These are phyloP conservation scores for Lophium mytilinum DNA, from an alignment of 495 filamentous ascomycete genomes.

Conservation along the genomic window DNA sequence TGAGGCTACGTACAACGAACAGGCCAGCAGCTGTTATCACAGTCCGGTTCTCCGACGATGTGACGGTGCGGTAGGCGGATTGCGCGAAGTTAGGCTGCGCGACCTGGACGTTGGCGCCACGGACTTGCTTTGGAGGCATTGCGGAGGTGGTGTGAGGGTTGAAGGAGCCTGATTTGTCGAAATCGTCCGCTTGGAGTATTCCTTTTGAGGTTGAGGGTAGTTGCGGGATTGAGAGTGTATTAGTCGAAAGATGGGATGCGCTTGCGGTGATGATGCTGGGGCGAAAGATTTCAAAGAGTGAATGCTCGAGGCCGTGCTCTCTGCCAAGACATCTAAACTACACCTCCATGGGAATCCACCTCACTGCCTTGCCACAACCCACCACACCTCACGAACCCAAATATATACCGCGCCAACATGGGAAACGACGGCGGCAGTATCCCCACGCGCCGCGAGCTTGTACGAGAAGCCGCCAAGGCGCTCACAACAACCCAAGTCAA, in stretches of 20 bases:
- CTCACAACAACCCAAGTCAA: conserved; percentile 86
- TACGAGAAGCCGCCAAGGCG: conserved; percentile 73
- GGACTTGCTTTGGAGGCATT: conserved; percentile 19
- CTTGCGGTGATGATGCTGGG: too few species aligned
- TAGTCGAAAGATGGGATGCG: too few species aligned
- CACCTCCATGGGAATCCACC: too few species aligned
- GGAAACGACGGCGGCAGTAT: conserved; percentile 96
- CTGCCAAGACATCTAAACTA: too few species aligned
- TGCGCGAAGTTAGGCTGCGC: conserved; percentile 25
- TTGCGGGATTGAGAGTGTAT: too few species aligned
- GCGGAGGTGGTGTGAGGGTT: background rate
- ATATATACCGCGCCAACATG: conserved; percentile 46
- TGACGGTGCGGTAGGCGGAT: conserved; percentile 18
- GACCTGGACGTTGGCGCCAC: background rate
- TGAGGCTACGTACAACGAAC: conserved; percentile 29
- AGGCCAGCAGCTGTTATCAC: conserved; percentile 33
- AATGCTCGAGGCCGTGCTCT: too few species aligned
- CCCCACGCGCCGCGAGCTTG: conserved; percentile 88
- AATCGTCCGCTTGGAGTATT: too few species aligned
- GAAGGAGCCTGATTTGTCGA: too few species aligned
- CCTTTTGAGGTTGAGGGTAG: too few species aligned
- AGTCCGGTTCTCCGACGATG: conserved; percentile 28
- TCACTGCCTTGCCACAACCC: too few species aligned
- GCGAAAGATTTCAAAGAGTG: too few species aligned
- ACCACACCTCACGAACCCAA: too few species aligned